A percentile compares a stretch with the other conserved stretches of the same genome.
phyloP scores from a whole-genome alignment of 73 alveolate genomes.

The Breviolum minutum region DNA sequence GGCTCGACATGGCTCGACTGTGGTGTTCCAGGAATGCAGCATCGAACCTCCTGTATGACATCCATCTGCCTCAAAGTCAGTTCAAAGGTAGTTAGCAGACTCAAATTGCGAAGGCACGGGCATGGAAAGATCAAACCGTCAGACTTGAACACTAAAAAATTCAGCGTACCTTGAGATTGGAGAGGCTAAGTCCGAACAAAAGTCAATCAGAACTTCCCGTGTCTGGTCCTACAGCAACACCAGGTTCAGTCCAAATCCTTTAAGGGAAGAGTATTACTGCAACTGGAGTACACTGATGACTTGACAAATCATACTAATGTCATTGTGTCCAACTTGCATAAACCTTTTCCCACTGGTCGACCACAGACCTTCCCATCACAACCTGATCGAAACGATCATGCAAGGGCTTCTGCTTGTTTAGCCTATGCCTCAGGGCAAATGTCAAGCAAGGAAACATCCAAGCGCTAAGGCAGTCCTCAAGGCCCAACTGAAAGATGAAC shows the following conservation, averaged over 20 bases:
- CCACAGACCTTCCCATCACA: not conserved
- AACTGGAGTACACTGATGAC: not conserved
- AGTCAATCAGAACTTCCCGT: constrained; percentile 74
- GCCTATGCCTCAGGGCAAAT: constrained; percentile 22
- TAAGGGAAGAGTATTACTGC: not conserved
- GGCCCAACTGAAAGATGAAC: not conserved
- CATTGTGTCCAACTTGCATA: no score
- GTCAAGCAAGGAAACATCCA: not conserved
- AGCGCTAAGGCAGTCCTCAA: not conserved
- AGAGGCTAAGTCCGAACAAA: constrained; percentile 26
- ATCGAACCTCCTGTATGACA: constrained; percentile 46
- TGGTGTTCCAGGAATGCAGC: not conserved
- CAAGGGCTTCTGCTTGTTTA: constrained; percentile 74
- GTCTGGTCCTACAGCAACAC: constrained; percentile 34
- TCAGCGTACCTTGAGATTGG: constrained; percentile 25
- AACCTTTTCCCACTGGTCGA: no score
- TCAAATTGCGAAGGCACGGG: not conserved
- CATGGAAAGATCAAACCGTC: not conserved
- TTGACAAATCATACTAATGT: no score
- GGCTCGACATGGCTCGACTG: not conserved
- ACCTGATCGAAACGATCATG: constrained; percentile 76
- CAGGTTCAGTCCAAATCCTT: not conserved
- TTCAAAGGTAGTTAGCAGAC: no score
- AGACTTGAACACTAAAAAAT: not conserved
- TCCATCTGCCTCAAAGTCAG: constrained; percentile 59